Evolutionary conservation across 768 basidiomycete species (phyloP).

Genomic region (Tricholomella constricta): DNA sequence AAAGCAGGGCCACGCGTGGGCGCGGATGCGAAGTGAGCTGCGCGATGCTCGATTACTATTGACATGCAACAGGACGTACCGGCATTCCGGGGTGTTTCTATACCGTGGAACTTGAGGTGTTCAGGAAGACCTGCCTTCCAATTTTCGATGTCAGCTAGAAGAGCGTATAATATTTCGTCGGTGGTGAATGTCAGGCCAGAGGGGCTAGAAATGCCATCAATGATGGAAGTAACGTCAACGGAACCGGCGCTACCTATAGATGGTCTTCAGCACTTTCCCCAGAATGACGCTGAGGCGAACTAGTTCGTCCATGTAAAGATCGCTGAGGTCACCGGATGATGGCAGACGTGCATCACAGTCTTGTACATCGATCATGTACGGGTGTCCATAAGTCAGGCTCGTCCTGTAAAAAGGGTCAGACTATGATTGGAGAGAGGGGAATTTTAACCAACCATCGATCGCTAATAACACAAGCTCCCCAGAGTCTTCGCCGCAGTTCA

Average conservation of each 20-base stretch:
- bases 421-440: constrained; percentile 1
- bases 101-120: constrained; percentile 74
- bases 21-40: constrained; percentile 1
- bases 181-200: constrained; percentile 85
- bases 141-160: constrained; percentile 65
- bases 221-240: background rate
- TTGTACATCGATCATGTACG: constrained; percentile 93
- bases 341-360: constrained; percentile 96
- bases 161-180: constrained; percentile 71
- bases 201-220: constrained; percentile 49
- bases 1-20: constrained; percentile 8
- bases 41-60: background rate
- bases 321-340: constrained; percentile 78
- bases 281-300: constrained; percentile 90
- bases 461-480: constrained; percentile 93
- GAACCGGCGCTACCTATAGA: constrained; percentile 69
- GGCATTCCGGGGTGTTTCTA: constrained; percentile 62
- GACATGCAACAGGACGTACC: constrained; percentile 54
- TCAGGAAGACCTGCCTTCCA: constrained; percentile 84
- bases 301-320: constrained; percentile 87
- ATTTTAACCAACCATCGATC: constrained; percentile 77
- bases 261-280: constrained; percentile 88
- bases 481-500: constrained; percentile 85
- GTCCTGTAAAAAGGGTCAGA: constrained; percentile 49
- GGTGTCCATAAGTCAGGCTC: constrained; percentile 88